Conservation (phyloP, 176 grass and related monocot genomes). For the Dactylis glomerata region DNA sequence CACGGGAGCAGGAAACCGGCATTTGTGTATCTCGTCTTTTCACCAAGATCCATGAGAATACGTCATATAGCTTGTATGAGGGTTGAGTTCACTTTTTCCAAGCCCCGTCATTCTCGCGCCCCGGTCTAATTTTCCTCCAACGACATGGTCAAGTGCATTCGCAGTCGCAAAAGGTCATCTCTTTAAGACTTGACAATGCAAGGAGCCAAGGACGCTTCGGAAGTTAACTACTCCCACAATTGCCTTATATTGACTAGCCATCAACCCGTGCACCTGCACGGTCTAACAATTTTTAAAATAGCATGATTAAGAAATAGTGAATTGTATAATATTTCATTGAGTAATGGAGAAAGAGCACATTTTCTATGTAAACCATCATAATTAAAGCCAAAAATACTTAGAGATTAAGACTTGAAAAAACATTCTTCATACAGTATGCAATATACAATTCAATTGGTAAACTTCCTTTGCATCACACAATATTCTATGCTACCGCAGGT, state of each 20-base stretch:
- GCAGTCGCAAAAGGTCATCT: conserved; percentile 7
- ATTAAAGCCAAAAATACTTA: too few species aligned
- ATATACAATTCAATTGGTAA: too few species aligned
- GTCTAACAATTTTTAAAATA: too few species aligned
- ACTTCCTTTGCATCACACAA: too few species aligned
- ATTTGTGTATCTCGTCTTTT: conserved; percentile 24
- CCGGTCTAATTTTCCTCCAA: background rate
- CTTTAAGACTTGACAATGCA: conserved; percentile 11
- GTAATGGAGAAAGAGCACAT: too few species aligned
- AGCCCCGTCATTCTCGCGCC: background rate
- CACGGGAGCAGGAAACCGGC: conserved; percentile 25
- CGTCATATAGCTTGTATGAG: background rate
- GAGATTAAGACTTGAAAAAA: too few species aligned
- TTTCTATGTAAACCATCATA: too few species aligned
- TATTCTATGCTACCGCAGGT: too few species aligned
- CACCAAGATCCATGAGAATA: background rate
- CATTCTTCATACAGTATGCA: too few species aligned
- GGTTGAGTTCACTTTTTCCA: background rate
- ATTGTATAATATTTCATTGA: too few species aligned
- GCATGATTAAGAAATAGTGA: too few species aligned
- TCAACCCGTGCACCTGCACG: too few species aligned
- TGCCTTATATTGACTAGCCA: background rate
- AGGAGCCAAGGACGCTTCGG: background rate
- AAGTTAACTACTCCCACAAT: conserved; percentile 13
- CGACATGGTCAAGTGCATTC: background rate